Evolutionary conservation across 495 filamentous ascomycete species (phyloP).

Genomic region (Acidiella bohemica): DNA sequence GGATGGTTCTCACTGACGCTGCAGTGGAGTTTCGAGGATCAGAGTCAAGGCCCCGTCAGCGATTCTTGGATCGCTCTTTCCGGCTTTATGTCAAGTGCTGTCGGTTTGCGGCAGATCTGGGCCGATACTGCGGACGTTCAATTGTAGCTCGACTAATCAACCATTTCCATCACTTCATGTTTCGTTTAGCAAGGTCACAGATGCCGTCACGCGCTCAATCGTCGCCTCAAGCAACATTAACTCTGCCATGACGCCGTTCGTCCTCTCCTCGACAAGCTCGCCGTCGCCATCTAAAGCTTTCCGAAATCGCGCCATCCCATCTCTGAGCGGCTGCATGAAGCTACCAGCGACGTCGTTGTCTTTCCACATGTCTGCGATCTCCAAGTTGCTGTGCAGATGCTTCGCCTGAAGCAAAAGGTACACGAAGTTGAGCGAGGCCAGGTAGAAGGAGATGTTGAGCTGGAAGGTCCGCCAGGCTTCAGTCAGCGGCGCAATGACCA

Average conservation of each 20-base stretch:
- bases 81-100: constrained; percentile 9
- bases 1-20: constrained; percentile 51
- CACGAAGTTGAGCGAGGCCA: constrained; percentile 41
- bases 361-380: constrained; percentile 35
- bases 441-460: constrained; percentile 33
- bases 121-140: constrained; percentile 1
- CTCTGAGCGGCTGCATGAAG: constrained; percentile 40
- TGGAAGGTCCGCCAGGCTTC: constrained; percentile 32
- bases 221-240: constrained; percentile 17
- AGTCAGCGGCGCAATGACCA: constrained; percentile 20
- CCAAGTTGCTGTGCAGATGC: constrained; percentile 35
- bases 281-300: constrained; percentile 24
- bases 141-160: too few relatives aligned
- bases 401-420: constrained; percentile 37
- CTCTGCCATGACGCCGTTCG: constrained; percentile 10
- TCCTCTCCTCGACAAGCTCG: constrained; percentile 19
- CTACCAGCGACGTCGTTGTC: constrained; percentile 24
- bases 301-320: constrained; percentile 32
- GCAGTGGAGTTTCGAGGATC: constrained; percentile 66
- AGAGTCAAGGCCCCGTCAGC: not conserved
- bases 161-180: not conserved
- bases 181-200: constrained; percentile 15
- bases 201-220: constrained; percentile 13
- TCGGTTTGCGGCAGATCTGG: constrained; percentile 9
- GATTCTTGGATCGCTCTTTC: constrained; percentile 11